Conservation (phyloP, 331 rosid species). For the Arachis monticola region DNA sequence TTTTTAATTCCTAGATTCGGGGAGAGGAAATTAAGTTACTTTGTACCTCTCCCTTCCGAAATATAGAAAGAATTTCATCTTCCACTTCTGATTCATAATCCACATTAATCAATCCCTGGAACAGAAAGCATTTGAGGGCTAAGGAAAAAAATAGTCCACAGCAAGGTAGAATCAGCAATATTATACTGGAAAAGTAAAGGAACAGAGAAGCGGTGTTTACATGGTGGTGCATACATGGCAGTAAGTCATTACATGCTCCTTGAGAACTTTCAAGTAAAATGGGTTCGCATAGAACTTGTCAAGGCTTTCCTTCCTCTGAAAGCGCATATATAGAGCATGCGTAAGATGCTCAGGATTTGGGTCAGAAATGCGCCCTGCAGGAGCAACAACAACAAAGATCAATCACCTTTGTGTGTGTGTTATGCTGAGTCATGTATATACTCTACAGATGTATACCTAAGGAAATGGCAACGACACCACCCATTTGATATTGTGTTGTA, state of each 20-base stretch:
- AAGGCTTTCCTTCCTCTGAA: slow-evolving; percentile 75
- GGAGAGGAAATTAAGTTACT: slow-evolving; percentile 27
- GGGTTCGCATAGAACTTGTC: slow-evolving; percentile 68
- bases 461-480: slow-evolving; percentile 84
- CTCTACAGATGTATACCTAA: slow-evolving; percentile 49
- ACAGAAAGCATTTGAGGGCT: slow-evolving; percentile 34
- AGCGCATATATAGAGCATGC: slow-evolving; percentile 77
- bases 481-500: slow-evolving; percentile 95
- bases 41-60: slow-evolving; percentile 93
- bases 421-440: not conserved
- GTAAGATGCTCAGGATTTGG: slow-evolving; percentile 58
- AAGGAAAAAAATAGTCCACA: slow-evolving; percentile 8
- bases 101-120: slow-evolving; percentile 68
- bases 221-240: slow-evolving; percentile 99
- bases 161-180: slow-evolving; percentile 1
- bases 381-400: slow-evolving; percentile 33
- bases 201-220: slow-evolving; percentile 86
- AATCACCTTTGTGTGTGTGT: not conserved
- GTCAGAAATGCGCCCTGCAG: slow-evolving; percentile 67
- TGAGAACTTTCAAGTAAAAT: slow-evolving; percentile 75
- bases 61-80: slow-evolving; percentile 83
- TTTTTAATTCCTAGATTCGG: not conserved
- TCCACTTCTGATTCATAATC: slow-evolving; percentile 90
- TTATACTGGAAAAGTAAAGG: slow-evolving; percentile 32
- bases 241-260: slow-evolving; percentile 83